Evolutionary conservation across 345 rosid genomes (phyloP), one percentile per base, ranked within the genome.

Genomic region (Erysimum cheiranthoides): DNA sequence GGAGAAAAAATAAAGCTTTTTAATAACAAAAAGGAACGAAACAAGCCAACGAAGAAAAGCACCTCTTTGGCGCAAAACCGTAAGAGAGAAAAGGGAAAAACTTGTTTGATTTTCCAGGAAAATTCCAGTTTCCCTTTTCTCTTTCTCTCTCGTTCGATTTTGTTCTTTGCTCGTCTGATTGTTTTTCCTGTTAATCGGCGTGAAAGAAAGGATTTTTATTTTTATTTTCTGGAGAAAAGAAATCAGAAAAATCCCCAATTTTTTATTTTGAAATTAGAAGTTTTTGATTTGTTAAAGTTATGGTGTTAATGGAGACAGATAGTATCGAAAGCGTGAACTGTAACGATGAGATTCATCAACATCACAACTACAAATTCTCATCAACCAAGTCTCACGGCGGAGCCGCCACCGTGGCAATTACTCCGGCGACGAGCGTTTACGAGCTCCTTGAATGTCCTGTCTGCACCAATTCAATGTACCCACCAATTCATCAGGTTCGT

Each of bases 401-500:
- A 51, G 57, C 57, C 32, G 57, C 57, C 32, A 51, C 57, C 57
- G 57, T 51, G 7, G 57, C 21, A 2, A 51, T 25, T 8, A 2
- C 57, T 51, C 57, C 57, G 32, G 59, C 59, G 4, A 53, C 35
- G 1, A 53, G 97, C 79, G 97, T 92, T 58, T 90, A 88, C 57
- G 96, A 92, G 75, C 76, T 92, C 82, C 90, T 92, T 3, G 97
- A 90, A 79, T 92, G 97, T 76, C 97, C 97, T 7, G 96, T 92
- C 61, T 92, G 97, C 73, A 88, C 97, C 76, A 92, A 88, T 76
- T 92, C 93, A 42, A 92, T 92, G 97, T 90, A 90, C 79, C 97
- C 97, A 53, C 96, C 97, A 25, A 92, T 92, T 54, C 97, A 92
- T 70, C 97, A 92, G 97, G 97, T 92, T 6, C 35, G 34, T 53